Evolutionary conservation across 2,329 filamentous ascomycete species (phyloP), one percentile per base, ranked within the genome.

Genomic region (Pezicula neosporulosa): DNA sequence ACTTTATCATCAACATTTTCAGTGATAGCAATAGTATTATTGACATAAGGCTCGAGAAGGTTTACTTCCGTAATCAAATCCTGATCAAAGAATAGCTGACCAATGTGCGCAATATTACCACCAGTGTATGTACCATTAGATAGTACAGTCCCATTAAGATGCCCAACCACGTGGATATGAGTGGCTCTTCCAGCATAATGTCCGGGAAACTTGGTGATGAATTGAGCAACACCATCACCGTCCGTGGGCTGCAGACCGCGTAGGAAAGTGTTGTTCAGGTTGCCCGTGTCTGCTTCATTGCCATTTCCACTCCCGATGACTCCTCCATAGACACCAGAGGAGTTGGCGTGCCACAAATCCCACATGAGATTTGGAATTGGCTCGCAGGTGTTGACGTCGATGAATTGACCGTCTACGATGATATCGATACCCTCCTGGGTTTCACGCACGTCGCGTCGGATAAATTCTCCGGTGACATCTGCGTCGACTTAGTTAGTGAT

Each of bases 21-120:
- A 9, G 74, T 82, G 19, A 77, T 49, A 1, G 56, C 50, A 55
- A 76, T 70, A 0, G 65, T 71, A 66, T 80, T 80, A 52, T 64
- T 63, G 8, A 54, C 62, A 64, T 80, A 80, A 2, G 78, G 77
- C 2, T 63, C 54, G 1, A 66, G 70, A n/a, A 64, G 63, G 55
- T 82, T 76, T 47, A 85, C 79, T 30, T 69, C 56, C 30, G 60
- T 58, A 58, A 82, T 75, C 13, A 86, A 74, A 55, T 73, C 70
- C 63, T 85, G 77, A 64, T 85, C 80, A 62, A 83, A 82, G 73
- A 82, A 86, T 49, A 83, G 64, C 64, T 87, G 83, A 24, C 83
- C 82, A 37, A 85, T 74, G 68, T 86, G 81, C 10, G 77, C 75
- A 51, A 78, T 73, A 48, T 68, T 71, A 28, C 73, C 72, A 56